Percentiles rank a stretch among this genome's conserved stretches.
Conservation (phyloP, 2,329 filamentous ascomycete genomes). For the Hypomyces perniciosus region DNA sequence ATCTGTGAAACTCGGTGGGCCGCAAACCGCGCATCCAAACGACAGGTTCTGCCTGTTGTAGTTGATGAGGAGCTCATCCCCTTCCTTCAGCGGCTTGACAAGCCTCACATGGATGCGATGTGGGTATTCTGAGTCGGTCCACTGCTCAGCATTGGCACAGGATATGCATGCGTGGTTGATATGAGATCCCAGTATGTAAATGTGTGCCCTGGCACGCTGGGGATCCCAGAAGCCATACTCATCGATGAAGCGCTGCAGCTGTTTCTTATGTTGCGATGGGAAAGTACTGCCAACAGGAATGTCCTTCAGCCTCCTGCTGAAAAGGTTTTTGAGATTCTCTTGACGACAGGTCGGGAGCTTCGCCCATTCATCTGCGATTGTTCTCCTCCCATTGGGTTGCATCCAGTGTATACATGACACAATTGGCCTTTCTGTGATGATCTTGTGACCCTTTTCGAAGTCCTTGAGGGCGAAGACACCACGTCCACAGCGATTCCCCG, state of each 20-base stretch:
- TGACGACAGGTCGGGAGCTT: slow-evolving; percentile 2
- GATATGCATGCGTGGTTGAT: slow-evolving; percentile 30
- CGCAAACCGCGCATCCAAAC: slow-evolving; percentile 23
- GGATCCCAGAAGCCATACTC: slow-evolving; percentile 22
- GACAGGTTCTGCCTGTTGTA: slow-evolving; percentile 25
- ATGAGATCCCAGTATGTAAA: slow-evolving; percentile 18
- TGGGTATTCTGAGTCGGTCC: slow-evolving; percentile 5
- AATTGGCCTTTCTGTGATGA: slow-evolving; percentile 18
- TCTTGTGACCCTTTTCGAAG: slow-evolving; percentile 5
- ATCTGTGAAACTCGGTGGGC: background rate
- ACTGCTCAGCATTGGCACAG: slow-evolving; percentile 23
- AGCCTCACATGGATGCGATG: slow-evolving; percentile 18
- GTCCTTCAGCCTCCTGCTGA: slow-evolving; percentile 5
- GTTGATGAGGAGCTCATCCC: slow-evolving; percentile 32
- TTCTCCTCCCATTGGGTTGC: slow-evolving; percentile 3
- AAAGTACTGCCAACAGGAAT: slow-evolving; percentile 6
- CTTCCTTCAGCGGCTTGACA: slow-evolving; percentile 16
- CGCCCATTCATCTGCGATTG: slow-evolving; percentile 15
- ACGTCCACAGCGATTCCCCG: background rate
- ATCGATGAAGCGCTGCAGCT: slow-evolving; percentile 18
- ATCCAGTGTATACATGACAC: slow-evolving; percentile 15
- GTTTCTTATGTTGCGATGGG: slow-evolving; percentile 2
- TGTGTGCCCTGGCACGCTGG: slow-evolving; percentile 2
- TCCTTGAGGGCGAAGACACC: slow-evolving; percentile 19
- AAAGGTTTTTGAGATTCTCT: slow-evolving; percentile 1